Evolutionary conservation across 345 rosid species (phyloP).

Genomic region (Diplotaxis tenuifolia): DNA sequence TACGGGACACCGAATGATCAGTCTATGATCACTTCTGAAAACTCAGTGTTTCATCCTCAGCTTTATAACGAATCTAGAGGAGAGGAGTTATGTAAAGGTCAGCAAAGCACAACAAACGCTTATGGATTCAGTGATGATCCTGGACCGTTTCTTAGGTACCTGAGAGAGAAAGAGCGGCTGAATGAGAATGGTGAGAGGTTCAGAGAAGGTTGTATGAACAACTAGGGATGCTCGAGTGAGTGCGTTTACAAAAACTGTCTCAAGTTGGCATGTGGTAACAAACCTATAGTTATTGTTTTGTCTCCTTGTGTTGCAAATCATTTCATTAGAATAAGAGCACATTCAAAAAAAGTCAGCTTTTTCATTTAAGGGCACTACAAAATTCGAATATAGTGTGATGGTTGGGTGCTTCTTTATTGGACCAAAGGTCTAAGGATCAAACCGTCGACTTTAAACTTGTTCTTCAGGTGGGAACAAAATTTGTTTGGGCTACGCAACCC

Average conservation of each 20-base stretch:
- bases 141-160: conserved; percentile 63
- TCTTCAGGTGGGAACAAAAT: too few relatives aligned
- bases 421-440: too few relatives aligned
- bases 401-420: too few relatives aligned
- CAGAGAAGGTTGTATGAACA: conserved; percentile 54
- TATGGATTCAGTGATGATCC: conserved; percentile 62
- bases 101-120: conserved; percentile 47
- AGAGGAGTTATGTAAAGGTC: conserved; percentile 44
- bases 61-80: conserved; percentile 44
- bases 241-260: not conserved
- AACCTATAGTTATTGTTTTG: not conserved
- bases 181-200: conserved; percentile 57
- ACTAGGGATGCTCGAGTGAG: conserved; percentile 30
- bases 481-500: too few relatives aligned
- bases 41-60: conserved; percentile 32
- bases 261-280: not conserved
- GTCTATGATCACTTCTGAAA: conserved; percentile 32
- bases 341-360: too few relatives aligned
- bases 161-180: conserved; percentile 74
- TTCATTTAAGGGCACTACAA: too few relatives aligned
- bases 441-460: too few relatives aligned
- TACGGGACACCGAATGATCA: conserved; percentile 54
- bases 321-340: too few relatives aligned
- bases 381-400: too few relatives aligned
- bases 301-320: not conserved